Conservation (phyloP, 2,329 filamentous ascomycete genomes). For the Fusarium haematococcum region DNA sequence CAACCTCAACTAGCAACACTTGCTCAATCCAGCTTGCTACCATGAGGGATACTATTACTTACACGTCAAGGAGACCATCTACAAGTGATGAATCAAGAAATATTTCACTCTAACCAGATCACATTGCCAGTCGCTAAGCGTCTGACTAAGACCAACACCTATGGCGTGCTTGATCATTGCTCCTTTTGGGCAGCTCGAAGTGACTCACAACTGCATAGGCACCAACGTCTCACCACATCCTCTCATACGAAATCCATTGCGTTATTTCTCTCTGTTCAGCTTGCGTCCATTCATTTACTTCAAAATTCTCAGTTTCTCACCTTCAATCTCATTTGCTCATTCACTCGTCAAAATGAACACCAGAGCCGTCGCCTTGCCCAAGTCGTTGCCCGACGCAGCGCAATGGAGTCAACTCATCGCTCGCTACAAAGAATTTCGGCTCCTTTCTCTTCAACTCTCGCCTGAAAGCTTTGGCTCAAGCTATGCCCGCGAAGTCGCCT, state of each 20-base stretch:
- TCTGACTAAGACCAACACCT: neutral
- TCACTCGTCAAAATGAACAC: neutral
- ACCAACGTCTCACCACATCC: neutral
- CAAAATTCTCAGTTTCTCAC: neutral
- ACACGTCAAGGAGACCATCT: fast-evolving
- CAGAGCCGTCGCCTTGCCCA: neutral
- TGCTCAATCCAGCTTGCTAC: neutral
- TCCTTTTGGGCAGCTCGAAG: neutral
- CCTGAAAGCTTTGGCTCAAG: constrained; percentile 27
- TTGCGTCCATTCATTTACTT: too few relatives aligned
- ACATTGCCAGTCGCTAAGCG: neutral
- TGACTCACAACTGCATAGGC: neutral
- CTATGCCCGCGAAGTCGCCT: constrained; percentile 2
- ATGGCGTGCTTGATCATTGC: neutral
- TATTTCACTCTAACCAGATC: neutral
- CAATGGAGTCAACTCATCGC: constrained; percentile 12
- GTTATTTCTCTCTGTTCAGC: neutral
- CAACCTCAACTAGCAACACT: neutral
- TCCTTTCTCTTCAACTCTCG: constrained; percentile 16
- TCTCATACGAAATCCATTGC: neutral
- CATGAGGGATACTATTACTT: neutral
- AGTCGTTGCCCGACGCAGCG: neutral
- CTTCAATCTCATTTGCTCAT: too few relatives aligned
- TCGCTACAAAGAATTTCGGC: constrained; percentile 17
- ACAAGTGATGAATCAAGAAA: neutral